These are phyloP conservation scores for Colletotrichum echinochloae DNA, from an alignment of 2,329 filamentous ascomycete genomes.

Conservation along the genomic window DNA sequence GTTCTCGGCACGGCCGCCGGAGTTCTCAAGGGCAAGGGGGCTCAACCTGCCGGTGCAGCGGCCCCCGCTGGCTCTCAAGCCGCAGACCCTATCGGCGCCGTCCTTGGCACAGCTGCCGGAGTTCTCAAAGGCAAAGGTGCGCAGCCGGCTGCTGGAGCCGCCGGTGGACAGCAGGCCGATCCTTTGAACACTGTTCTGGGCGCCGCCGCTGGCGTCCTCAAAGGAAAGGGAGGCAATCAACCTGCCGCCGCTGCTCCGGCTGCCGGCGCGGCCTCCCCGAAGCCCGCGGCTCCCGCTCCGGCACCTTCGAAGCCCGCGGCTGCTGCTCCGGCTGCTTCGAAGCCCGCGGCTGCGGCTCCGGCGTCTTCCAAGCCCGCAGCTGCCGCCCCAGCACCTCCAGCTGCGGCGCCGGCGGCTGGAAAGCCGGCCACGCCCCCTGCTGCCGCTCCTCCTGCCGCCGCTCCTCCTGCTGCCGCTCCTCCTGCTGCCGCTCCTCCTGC, in stretches of 20 bases:
- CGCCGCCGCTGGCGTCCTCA: slow-evolving; percentile 23
- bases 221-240: slow-evolving; percentile 27
- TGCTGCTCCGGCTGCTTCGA: background rate
- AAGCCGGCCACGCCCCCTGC: slow-evolving; percentile 22
- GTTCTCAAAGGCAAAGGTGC: slow-evolving; percentile 33
- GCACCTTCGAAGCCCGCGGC: slow-evolving; percentile 14
- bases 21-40: slow-evolving; percentile 28
- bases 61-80: slow-evolving; percentile 33
- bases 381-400: slow-evolving; percentile 15
- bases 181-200: slow-evolving; percentile 26
- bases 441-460: background rate
- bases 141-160: slow-evolving; percentile 13
- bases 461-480: background rate
- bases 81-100: slow-evolving; percentile 13
- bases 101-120: slow-evolving; percentile 32
- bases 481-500: background rate
- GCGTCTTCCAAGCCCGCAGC: slow-evolving; percentile 1
- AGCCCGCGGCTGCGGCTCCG: slow-evolving; percentile 2
- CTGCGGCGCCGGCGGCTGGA: slow-evolving; percentile 2
- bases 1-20: slow-evolving; percentile 29
- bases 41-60: slow-evolving; percentile 31
- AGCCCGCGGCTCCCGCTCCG: slow-evolving; percentile 16
- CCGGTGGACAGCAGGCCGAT: slow-evolving; percentile 17
- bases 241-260: slow-evolving; percentile 20
- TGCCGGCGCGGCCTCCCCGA: background rate